Evolutionary conservation across 148 eudicot genomes (phyloP), one percentile per base, ranked within the genome.

Genomic region (Silene latifolia): DNA sequence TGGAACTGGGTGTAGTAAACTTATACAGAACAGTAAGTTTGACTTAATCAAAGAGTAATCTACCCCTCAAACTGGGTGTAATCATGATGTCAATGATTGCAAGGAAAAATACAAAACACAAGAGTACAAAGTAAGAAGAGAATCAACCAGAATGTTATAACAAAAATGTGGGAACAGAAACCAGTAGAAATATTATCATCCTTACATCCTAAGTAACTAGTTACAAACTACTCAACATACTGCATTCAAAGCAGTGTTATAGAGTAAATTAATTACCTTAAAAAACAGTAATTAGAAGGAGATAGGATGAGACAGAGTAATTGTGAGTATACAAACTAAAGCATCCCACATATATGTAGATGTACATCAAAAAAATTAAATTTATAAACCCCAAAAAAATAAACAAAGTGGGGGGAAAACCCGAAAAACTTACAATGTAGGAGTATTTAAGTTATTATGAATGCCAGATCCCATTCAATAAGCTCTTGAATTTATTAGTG

Each of bases 401-500:
- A 77, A 63, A 72, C 58, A 60, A 68, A 64, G 47, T 7, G 60
- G 66, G 39, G 63, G 62, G 67, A 25, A 69, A 59, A 68, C 23
- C 69, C 51, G 56, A 42, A 66, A 57, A 39, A 42, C 70, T 59
- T 74, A 51, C 77, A 79, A 66, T 20, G 69, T 23, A n/a, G n/a
- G n/a, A n/a, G n/a, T n/a, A 23, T 62, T 71, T 5, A 64, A 23
- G 13, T 13, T 72, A 44, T 74, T 72, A 87, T 84, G 84, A 80
- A 86, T 87, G 87, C 91, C 87, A 89, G 48, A 94, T 72, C 69
- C 91, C 93, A 77, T 74, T 87, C 20, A 90, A 75, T 75, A 94
- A 81, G 72, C 76, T 82, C 19, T 83, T 80, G 73, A 94, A 82
- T 84, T 85, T 85, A 46, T 83, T 88, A 6, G 86, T 72, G 7